phyloP scores from a whole-genome alignment of 73 alveolate species.

The Paramecium primaurelia region DNA sequence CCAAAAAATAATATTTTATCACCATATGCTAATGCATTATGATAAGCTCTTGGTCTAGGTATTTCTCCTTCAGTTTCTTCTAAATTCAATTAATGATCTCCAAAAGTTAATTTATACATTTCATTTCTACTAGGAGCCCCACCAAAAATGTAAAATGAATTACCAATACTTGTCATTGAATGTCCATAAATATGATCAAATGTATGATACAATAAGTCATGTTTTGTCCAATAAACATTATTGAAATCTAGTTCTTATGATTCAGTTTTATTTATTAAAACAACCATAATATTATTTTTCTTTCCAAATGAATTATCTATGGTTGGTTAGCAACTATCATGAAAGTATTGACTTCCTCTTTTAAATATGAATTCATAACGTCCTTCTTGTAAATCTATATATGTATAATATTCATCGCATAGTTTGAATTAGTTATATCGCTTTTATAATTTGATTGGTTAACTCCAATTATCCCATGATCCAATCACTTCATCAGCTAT shows the following conservation, averaged over 20 bases:
- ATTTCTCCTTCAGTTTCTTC: conserved; percentile 32
- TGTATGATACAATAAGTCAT: conserved; percentile 31
- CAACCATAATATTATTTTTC: conserved; percentile 18
- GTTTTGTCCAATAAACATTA: background rate
- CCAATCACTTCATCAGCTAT: conserved; percentile 31
- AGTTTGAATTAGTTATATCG: background rate
- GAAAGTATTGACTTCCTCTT: conserved; percentile 36
- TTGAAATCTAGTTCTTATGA: background rate
- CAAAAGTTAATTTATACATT: conserved; percentile 31
- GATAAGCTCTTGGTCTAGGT: conserved; percentile 56
- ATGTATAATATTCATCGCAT: conserved; percentile 3
- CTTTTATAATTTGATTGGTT: background rate
- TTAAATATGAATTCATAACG: conserved; percentile 41
- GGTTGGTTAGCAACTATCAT: conserved; percentile 46
- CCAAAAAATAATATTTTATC: conserved; percentile 52
- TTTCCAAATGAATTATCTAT: conserved; percentile 11
- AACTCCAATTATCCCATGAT: conserved; percentile 45
- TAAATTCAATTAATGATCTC: conserved; percentile 41
- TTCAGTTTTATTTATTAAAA: background rate
- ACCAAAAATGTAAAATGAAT: conserved; percentile 49
- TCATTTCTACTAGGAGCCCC: conserved; percentile 53
- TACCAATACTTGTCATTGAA: conserved; percentile 59
- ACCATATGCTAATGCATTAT: conserved; percentile 52
- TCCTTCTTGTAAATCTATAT: conserved; percentile 40
- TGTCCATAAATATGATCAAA: conserved; percentile 59